Evolutionary conservation across 163 green algal species (phyloP).

Genomic region (Scenedesmus sp.): DNA sequence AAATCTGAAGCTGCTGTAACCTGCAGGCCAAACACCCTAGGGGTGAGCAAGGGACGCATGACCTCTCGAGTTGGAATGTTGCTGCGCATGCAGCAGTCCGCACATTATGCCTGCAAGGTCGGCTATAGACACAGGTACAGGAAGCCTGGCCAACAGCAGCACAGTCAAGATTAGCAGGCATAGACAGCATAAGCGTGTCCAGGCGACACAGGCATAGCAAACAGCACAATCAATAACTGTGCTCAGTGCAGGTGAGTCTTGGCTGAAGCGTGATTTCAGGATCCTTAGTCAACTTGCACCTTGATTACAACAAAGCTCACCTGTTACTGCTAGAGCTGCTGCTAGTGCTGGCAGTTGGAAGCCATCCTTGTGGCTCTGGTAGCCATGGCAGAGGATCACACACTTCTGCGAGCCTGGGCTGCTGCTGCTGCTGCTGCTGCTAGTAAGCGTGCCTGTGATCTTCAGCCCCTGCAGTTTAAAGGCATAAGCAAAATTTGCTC

Average conservation of each 20-base stretch:
- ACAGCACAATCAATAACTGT: too few species aligned
- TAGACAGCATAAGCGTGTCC: neutral
- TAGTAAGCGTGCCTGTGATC: conserved; percentile 3
- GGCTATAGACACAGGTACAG: too few species aligned
- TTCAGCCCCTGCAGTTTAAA: neutral
- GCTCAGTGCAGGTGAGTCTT: too few species aligned
- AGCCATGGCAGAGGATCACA: conserved; percentile 71
- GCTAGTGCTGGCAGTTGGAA: conserved; percentile 59
- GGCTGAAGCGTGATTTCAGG: too few species aligned
- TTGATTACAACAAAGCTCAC: neutral
- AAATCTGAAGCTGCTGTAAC: conserved; percentile 28
- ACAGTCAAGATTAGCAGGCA: neutral
- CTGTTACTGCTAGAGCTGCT: conserved; percentile 43
- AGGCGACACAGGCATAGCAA: too few species aligned
- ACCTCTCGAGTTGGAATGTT: neutral
- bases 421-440: neutral
- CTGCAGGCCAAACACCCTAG: neutral
- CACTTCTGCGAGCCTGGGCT: neutral
- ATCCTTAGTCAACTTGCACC: too few species aligned
- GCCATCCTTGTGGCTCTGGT: conserved; percentile 57
- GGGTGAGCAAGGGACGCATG: neutral
- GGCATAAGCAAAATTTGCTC: neutral
- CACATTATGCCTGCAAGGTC: neutral
- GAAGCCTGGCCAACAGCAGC: neutral
- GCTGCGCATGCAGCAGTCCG: neutral